These are phyloP conservation scores for Dactylonectria estremocensis DNA, from an alignment of 2,329 filamentous ascomycete species.

Conservation along the genomic window DNA sequence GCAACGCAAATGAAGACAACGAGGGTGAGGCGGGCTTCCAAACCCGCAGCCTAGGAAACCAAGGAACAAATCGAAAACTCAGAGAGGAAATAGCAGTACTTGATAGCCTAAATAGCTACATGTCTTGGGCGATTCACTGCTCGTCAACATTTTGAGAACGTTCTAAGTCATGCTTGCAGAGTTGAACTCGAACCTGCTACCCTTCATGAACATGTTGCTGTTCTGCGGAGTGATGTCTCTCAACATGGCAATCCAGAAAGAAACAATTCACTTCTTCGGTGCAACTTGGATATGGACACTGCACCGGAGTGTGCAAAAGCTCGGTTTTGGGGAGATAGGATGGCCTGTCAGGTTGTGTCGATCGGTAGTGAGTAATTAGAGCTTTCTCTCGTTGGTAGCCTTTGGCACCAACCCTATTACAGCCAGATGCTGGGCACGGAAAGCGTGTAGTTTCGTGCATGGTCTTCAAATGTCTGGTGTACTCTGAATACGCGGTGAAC, in stretches of 20 bases:
- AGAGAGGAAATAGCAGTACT: too few relatives aligned
- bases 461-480: not conserved
- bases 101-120: too few relatives aligned
- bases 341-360: constrained; percentile 1
- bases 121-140: not conserved
- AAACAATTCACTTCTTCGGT: not conserved
- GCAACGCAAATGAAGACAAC: too few relatives aligned
- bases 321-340: not conserved
- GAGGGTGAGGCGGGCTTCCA: too few relatives aligned
- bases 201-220: too few relatives aligned
- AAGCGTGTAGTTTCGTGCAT: not conserved
- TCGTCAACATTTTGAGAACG: not conserved
- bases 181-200: too few relatives aligned
- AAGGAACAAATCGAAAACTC: too few relatives aligned
- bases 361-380: not conserved
- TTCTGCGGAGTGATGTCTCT: not conserved
- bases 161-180: too few relatives aligned
- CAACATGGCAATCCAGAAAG: not conserved
- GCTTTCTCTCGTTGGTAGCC: constrained; percentile 5
- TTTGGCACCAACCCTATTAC: not conserved
- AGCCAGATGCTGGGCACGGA: not conserved
- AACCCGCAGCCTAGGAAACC: too few relatives aligned
- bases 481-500: not conserved
- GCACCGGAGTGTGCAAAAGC: too few relatives aligned
- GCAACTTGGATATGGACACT: constrained; percentile 10